Evolutionary conservation across 129 eudicot species (phyloP).

Genomic region (Heracleum sosnowskyi): DNA sequence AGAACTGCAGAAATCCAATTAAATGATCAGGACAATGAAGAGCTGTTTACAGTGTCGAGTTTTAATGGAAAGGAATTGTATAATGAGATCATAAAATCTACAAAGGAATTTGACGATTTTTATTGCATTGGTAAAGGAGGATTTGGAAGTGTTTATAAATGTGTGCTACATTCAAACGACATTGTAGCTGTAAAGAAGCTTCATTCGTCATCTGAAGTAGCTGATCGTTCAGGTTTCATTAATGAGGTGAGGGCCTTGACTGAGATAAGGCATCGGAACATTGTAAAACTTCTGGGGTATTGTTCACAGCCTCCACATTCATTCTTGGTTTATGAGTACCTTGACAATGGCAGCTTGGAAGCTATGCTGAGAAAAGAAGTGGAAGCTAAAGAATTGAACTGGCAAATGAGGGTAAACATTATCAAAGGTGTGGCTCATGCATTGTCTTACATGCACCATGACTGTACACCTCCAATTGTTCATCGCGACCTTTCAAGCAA

Average conservation of each 20-base stretch:
- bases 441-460: conserved; percentile 4
- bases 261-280: conserved; percentile 1
- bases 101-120: background rate
- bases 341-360: conserved; percentile 3
- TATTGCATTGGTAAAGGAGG: conserved; percentile 1
- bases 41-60: background rate
- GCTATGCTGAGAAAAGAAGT: background rate
- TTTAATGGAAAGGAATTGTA: background rate
- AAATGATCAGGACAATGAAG: background rate
- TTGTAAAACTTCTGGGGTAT: background rate
- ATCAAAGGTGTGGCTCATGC: conserved; percentile 7
- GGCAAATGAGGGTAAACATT: background rate
- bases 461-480: conserved; percentile 2
- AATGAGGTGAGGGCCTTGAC: conserved; percentile 1
- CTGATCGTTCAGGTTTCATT: background rate
- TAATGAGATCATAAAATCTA: background rate
- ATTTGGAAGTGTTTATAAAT: background rate
- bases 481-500: conserved; percentile 3
- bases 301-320: background rate
- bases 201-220: background rate
- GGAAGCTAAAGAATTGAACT: background rate
- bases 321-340: background rate
- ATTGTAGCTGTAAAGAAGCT: background rate
- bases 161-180: background rate
- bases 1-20: background rate